A percentile compares a stretch with the other conserved stretches of the same genome.
Evolutionary conservation across 768 basidiomycete species (phyloP).

Genomic region (Solioccasus polychromus): DNA sequence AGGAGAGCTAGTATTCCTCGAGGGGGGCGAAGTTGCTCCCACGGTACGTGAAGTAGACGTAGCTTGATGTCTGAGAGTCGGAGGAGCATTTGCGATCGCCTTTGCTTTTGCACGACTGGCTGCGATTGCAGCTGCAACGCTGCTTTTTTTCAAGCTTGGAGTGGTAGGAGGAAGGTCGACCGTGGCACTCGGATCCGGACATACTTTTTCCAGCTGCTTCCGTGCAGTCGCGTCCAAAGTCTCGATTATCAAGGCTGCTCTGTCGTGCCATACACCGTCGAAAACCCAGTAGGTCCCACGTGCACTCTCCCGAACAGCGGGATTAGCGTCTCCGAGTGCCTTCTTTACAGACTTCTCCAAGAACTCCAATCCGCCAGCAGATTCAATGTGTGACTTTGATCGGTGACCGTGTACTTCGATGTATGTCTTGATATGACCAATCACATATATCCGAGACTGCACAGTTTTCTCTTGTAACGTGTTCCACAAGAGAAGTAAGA

Average conservation of each 20-base stretch:
- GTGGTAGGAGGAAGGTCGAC: conserved; percentile 48
- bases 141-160: conserved; percentile 68
- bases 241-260: conserved; percentile 61
- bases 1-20: conserved; percentile 40
- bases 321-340: conserved; percentile 74
- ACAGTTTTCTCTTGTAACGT: conserved; percentile 78
- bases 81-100: conserved; percentile 78
- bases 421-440: conserved; percentile 72
- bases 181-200: conserved; percentile 55
- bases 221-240: conserved; percentile 63
- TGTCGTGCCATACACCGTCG: conserved; percentile 69
- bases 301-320: conserved; percentile 70
- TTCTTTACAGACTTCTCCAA: conserved; percentile 75
- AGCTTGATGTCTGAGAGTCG: conserved; percentile 76
- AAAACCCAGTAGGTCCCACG: conserved; percentile 81
- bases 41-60: conserved; percentile 65
- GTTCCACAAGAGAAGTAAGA: conserved; percentile 67
- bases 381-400: conserved; percentile 65
- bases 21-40: conserved; percentile 40
- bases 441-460: conserved; percentile 63
- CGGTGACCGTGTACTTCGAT: conserved; percentile 69
- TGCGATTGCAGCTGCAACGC: conserved; percentile 83
- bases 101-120: conserved; percentile 88
- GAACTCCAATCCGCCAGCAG: conserved; percentile 60
- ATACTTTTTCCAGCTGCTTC: conserved; percentile 85